Base-by-base conservation (phyloP, 495 filamentous ascomycete genomes). In the Daldinia childiae region DNA sequence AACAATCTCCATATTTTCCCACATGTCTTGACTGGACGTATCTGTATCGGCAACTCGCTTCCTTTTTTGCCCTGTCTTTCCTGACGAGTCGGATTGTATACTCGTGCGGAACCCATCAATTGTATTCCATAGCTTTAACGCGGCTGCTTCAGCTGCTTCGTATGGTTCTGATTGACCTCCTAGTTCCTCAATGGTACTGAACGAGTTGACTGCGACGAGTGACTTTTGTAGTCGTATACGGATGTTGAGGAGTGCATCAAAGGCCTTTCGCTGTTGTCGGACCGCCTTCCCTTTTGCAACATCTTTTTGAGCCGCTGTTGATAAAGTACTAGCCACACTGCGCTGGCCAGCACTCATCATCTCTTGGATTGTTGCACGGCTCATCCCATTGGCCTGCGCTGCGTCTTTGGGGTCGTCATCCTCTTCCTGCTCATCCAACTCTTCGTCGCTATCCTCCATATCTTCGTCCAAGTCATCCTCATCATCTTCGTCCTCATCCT, bases 181-280 rank as follows among this genome's bases (percentile, higher is more conserved):
- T n/a, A 63, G 15, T 7, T 77, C 71, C 4, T 87, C 84, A 21
- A 83, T 62, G 0, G 81, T 73, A n/a, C 84, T 76, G 56, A 97
- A 86, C 6, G 93, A 90, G 74, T 98, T 97, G 17, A 90, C 86
- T 2, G 92, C 90, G 15, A 93, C 86, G 15, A 99, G 80, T 4
- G 92, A 92, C 78, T 98, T 97, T 74, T 99, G 95, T 7, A 99
- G 81, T 63, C 92, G 90, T 73, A 99, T 97, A 6, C 95, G 89
- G 21, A 91, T 86, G 79, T 95, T 94, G 19, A 99, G 86, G 3
- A 98, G 87, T 2, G 90, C 85, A 69, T 98, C 94, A 76, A 97
- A 98, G 11, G 89, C 90, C 57, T 88, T 88, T 59, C 93, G 87
- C 78, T 99, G 95, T 56, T 87, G 81, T 72, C 92, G 93, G 32